Evolutionary conservation across 768 basidiomycete genomes (phyloP), one percentile per base, ranked within the genome.

Genomic region (Kwoniella sp.): DNA sequence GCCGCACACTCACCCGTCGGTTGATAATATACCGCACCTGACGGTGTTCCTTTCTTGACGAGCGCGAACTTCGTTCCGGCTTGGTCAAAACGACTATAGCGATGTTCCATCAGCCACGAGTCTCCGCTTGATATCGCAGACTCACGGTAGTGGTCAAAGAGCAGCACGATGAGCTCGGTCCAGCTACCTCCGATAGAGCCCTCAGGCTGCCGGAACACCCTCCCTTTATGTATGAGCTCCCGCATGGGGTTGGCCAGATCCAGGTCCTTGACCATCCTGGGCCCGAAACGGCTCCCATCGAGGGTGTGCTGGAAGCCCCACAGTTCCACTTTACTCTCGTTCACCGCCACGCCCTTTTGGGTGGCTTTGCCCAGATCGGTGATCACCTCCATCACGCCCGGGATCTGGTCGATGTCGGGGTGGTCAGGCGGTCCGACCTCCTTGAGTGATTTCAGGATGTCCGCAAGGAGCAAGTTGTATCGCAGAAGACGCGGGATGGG

Each of bases 61-160:
- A 52, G 39, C 54, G 44, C 8, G 53, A 46, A 17, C 41, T 43
- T 19, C 53, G 52, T 37, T 67, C 57, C 3, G 59, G 54, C 33
- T 67, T 67, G 27, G 50, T 60, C 9, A 70, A 45, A 26, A 67
- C 57, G 29, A 67, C 64, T 66, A 48, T 8, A 20, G n/a, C 4
- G 3, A 11, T 1, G 10, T 39, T 12, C 25, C 20, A 31, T 45
- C 33, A 45, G 42, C 34, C 5, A 41, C 19, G n/a, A n/a, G n/a
- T n/a, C n/a, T n/a, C n/a, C n/a, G n/a, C n/a, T n/a, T n/a, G n/a
- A n/a, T n/a, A n/a, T n/a, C 20, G 8, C 7, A 23, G 12, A 76
- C 88, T 73, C 53, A 89, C 90, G 74, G 63, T 96, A 99, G 65
- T 98, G 90, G 73, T 99, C 95, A 63, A 99, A 95, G 2, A 99